Conservation (phyloP, 78 protist genomes). For the Dictyostelium firmibasis region DNA sequence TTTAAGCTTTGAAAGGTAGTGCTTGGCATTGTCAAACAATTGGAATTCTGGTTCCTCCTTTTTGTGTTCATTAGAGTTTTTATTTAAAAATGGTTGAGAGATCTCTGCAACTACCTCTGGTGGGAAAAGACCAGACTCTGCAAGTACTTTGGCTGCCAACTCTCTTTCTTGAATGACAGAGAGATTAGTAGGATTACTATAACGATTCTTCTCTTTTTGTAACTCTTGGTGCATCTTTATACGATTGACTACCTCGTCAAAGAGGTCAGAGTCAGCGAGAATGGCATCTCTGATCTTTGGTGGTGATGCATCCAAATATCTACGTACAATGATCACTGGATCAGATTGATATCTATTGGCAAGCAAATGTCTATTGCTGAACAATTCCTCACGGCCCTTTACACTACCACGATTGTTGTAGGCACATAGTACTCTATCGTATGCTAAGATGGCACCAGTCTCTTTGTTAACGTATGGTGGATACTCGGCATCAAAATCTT, state of each 20-base stretch:
- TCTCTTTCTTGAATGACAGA: neutral
- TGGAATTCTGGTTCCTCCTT: neutral
- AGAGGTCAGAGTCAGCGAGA: neutral
- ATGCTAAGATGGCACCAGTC: neutral
- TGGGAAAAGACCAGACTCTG: neutral
- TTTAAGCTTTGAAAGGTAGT: too few species aligned
- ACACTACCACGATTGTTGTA: neutral
- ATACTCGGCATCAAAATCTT: neutral
- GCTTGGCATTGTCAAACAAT: neutral
- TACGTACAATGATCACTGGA: neutral
- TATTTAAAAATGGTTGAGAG: neutral
- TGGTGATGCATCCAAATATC: constrained; percentile 5
- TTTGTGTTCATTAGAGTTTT: neutral
- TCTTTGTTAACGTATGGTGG: constrained; percentile 1
- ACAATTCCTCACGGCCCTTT: neutral
- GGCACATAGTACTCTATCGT: neutral
- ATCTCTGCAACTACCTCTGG: neutral
- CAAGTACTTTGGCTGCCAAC: neutral
- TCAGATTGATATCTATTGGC: neutral
- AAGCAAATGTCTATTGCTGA: neutral
- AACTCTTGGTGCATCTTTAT: neutral
- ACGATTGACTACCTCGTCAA: neutral
- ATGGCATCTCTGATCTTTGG: neutral
- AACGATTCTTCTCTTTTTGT: neutral
- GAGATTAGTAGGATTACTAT: neutral